These are phyloP conservation scores for Starmerella gropengiesseri DNA, from an alignment of 805 yeast species.

Conservation along the genomic window DNA sequence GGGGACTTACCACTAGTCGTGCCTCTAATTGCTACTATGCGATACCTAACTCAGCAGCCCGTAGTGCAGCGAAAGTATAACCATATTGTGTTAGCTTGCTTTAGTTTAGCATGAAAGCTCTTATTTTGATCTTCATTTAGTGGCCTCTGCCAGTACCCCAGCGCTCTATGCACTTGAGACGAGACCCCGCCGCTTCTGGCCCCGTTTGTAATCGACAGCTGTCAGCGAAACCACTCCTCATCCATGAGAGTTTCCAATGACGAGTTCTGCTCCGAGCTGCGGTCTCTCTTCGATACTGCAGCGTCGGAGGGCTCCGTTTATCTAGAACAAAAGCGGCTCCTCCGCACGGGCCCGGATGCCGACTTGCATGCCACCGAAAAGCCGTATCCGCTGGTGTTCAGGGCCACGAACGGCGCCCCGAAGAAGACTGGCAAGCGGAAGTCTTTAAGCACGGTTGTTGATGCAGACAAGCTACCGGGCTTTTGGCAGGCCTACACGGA, in stretches of 20 bases:
- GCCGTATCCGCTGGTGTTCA: slow-evolving; percentile 52
- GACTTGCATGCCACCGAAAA: slow-evolving; percentile 18
- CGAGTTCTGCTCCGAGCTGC: slow-evolving; percentile 27
- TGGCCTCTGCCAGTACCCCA: too few relatives aligned
- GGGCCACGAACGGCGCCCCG: slow-evolving; percentile 51
- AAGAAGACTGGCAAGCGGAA: slow-evolving; percentile 38
- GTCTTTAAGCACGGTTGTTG: slow-evolving; percentile 67
- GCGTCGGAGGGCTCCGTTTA: slow-evolving; percentile 30
- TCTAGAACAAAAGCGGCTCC: slow-evolving; percentile 30
- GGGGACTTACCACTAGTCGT: too few relatives aligned
- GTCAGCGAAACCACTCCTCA: too few relatives aligned
- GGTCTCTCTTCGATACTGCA: slow-evolving; percentile 24
- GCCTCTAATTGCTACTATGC: too few relatives aligned
- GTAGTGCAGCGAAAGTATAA: too few relatives aligned
- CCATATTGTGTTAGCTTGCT: too few relatives aligned
- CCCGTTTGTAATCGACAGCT: slow-evolving; percentile 8
- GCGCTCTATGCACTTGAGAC: too few relatives aligned
- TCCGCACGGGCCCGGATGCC: slow-evolving; percentile 20
- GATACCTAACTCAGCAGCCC: too few relatives aligned
- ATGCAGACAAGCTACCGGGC: slow-evolving; percentile 45
- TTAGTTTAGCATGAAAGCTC: too few relatives aligned
- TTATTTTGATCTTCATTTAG: too few relatives aligned
- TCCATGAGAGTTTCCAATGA: slow-evolving; percentile 20
- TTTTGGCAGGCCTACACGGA: slow-evolving; percentile 73
- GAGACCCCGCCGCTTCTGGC: too few relatives aligned